phyloP scores from a whole-genome alignment of 164 flowering plant genomes.

The Malania oleifera region DNA sequence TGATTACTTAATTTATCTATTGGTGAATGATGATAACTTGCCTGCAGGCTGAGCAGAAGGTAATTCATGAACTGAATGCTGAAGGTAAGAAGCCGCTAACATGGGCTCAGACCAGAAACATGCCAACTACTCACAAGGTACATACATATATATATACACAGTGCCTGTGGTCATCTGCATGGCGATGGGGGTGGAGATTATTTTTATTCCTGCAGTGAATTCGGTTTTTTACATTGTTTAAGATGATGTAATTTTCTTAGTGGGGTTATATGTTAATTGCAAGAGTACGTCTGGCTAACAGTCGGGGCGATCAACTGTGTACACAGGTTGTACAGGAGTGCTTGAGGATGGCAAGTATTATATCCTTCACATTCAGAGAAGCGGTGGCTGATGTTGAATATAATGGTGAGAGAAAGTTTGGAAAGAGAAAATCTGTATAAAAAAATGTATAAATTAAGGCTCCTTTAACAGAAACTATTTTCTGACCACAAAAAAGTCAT shows the following conservation, averaged over 20 bases:
- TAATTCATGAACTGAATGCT: slow-evolving; percentile 33
- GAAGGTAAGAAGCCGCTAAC: slow-evolving; percentile 34
- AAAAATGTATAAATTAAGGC: too few relatives aligned
- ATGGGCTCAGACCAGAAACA: slow-evolving; percentile 73
- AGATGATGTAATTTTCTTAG: background rate
- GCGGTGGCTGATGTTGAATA: slow-evolving; percentile 85
- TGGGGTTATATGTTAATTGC: background rate
- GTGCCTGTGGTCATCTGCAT: too few relatives aligned
- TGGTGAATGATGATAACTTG: background rate
- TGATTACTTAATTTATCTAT: background rate
- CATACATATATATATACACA: background rate
- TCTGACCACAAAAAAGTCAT: too few relatives aligned
- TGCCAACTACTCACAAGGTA: slow-evolving; percentile 73
- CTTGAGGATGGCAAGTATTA: slow-evolving; percentile 82
- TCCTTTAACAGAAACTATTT: background rate
- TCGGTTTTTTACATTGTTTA: too few relatives aligned
- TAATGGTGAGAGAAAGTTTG: slow-evolving; percentile 45
- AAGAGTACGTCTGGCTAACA: slow-evolving; percentile 7
- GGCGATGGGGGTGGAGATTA: too few relatives aligned
- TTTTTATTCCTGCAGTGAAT: background rate
- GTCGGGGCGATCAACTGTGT: background rate
- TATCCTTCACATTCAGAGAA: slow-evolving; percentile 86
- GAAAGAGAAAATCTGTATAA: background rate
- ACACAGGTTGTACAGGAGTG: slow-evolving; percentile 71
- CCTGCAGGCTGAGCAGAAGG: slow-evolving; percentile 70